Evolutionary conservation across 768 basidiomycete species (phyloP).

Genomic region (Lactifluus echinatus): DNA sequence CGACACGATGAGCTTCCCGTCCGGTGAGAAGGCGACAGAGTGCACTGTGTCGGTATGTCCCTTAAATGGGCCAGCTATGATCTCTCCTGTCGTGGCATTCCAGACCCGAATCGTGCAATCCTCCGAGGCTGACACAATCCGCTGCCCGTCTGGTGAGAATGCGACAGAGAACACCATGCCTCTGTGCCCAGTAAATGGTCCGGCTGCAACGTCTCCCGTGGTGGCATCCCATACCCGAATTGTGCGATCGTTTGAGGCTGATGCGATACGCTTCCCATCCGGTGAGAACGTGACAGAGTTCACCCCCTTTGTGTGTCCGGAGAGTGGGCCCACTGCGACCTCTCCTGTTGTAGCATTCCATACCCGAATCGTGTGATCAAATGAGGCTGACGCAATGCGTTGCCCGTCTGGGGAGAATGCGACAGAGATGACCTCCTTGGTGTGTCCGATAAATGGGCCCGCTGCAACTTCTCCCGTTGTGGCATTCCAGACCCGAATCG

Average conservation of each 20-base stretch:
- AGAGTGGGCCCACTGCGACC: too few relatives aligned
- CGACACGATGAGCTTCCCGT: background rate
- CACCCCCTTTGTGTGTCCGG: too few relatives aligned
- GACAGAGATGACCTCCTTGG: background rate
- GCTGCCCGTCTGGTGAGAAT: conserved; percentile 1
- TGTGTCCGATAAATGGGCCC: background rate
- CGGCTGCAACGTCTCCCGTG: background rate
- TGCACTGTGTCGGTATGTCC: background rate
- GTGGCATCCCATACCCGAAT: background rate
- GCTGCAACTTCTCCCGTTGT: background rate
- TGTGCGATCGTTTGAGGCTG: background rate
- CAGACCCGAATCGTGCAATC: conserved; percentile 3
- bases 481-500: too few relatives aligned
- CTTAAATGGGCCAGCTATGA: too few relatives aligned
- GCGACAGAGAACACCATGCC: background rate
- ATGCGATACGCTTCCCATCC: conserved; percentile 14
- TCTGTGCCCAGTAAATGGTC: background rate
- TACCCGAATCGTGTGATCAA: too few relatives aligned
- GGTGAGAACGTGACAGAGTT: conserved; percentile 1
- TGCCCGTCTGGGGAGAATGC: background rate
- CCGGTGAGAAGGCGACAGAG: background rate
- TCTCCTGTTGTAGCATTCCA: too few relatives aligned
- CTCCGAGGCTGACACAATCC: background rate
- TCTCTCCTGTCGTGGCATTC: background rate
- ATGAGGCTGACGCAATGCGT: too few relatives aligned